Conservation (phyloP, 2,329 filamentous ascomycete species). For the Tolypocladium amazonense region DNA sequence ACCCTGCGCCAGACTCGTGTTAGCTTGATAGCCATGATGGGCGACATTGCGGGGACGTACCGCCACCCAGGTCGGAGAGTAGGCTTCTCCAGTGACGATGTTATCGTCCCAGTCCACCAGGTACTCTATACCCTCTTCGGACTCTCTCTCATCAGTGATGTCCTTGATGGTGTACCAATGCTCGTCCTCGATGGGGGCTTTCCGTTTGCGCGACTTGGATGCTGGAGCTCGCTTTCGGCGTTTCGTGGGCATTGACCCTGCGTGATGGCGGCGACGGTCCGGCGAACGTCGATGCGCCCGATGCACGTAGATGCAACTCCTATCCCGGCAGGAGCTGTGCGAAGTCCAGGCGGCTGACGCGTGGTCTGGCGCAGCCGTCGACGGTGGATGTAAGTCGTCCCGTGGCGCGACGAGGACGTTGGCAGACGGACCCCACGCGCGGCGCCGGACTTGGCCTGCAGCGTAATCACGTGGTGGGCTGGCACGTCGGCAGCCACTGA, state of each 20-base stretch:
- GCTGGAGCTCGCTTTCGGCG: constrained; percentile 11
- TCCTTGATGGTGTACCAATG: constrained; percentile 22
- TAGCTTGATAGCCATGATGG: constrained; percentile 6
- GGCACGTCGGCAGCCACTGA: not conserved
- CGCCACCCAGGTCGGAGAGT: constrained; percentile 21
- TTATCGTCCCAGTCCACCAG: constrained; percentile 28
- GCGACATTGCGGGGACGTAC: constrained; percentile 1
- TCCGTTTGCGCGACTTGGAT: constrained; percentile 10
- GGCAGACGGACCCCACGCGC: not conserved
- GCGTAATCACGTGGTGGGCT: constrained; percentile 8
- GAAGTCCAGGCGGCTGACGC: constrained; percentile 9
- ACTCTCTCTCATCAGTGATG: constrained; percentile 22
- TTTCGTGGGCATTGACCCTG: constrained; percentile 21
- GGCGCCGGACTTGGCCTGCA: not conserved
- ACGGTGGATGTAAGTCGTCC: constrained; percentile 22
- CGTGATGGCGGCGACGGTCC: not conserved
- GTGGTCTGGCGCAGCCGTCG: constrained; percentile 16
- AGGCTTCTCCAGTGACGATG: constrained; percentile 18
- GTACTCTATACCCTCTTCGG: constrained; percentile 18
- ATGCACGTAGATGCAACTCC: not conserved
- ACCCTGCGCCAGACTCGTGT: constrained; percentile 11
- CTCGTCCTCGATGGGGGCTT: constrained; percentile 9
- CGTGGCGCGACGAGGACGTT: constrained; percentile 9
- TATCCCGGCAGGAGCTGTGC: not conserved
- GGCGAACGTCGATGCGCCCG: not conserved